Conservation (phyloP, 768 basidiomycete species). For the Russula compacta region DNA sequence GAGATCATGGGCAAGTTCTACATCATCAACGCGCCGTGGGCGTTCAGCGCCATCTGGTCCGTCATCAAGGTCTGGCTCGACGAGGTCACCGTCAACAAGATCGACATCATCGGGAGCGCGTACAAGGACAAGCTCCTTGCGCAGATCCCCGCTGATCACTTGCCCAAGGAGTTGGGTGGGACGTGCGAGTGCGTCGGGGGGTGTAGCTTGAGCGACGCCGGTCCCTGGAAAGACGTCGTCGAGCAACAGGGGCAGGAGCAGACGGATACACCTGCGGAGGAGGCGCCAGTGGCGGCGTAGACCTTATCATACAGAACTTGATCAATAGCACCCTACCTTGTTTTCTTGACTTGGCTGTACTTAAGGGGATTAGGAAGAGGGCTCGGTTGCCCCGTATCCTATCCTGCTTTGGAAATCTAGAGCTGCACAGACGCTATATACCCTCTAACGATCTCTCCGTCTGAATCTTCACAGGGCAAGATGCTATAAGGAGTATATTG, state of each 20-base stretch:
- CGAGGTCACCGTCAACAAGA: slow-evolving; percentile 90
- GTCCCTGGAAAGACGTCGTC: slow-evolving; percentile 64
- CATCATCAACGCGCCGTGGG: slow-evolving; percentile 96
- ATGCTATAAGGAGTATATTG: background rate
- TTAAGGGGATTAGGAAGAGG: background rate
- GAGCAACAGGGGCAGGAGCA: background rate
- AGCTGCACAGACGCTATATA: background rate
- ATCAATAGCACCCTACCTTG: background rate
- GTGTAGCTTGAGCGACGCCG: slow-evolving; percentile 82
- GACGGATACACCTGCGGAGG: background rate
- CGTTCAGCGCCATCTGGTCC: slow-evolving; percentile 81
- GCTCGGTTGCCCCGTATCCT: background rate
- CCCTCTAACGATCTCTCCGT: background rate
- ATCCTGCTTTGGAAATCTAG: background rate
- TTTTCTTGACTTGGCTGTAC: background rate
- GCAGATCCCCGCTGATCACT: slow-evolving; percentile 77
- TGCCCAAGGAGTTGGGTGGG: slow-evolving; percentile 84
- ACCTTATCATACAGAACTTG: background rate
- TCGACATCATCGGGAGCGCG: slow-evolving; percentile 71
- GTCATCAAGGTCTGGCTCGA: slow-evolving; percentile 92
- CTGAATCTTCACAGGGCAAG: background rate
- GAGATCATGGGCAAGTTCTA: slow-evolving; percentile 98
- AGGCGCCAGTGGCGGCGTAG: background rate
- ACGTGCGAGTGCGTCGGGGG: slow-evolving; percentile 66
- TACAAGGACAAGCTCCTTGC: slow-evolving; percentile 69